Percentiles rank a stretch among this genome's conserved stretches.
phyloP scores from a whole-genome alignment of 192 early-diverging fungal genomes.

The Coemansia interrupta region DNA sequence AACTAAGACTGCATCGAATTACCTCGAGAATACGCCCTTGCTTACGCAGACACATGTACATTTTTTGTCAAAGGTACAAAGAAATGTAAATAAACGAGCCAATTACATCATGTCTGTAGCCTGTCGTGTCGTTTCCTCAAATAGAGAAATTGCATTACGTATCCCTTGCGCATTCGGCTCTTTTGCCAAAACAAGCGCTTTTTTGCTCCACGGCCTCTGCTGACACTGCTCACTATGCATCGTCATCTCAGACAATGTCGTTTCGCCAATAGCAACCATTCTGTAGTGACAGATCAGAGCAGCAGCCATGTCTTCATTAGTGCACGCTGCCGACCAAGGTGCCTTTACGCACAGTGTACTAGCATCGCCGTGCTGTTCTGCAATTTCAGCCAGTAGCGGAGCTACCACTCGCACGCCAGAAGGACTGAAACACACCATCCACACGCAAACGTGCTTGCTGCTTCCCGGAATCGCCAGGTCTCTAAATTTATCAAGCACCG shows the following conservation, averaged over 20 bases:
- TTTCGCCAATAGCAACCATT: slow-evolving; percentile 38
- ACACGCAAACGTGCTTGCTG: slow-evolving; percentile 4
- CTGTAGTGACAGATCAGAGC: neutral
- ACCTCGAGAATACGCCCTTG: neutral
- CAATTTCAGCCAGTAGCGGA: slow-evolving; percentile 17
- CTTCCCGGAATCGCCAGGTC: neutral
- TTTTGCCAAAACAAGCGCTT: slow-evolving; percentile 12
- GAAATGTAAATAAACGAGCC: neutral
- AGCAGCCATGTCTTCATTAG: no score
- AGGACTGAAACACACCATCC: slow-evolving; percentile 48
- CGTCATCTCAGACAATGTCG: slow-evolving; percentile 26
- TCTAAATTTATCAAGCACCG: slow-evolving; percentile 9
- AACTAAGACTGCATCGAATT: no score
- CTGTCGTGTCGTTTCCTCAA: neutral
- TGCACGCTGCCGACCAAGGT: no score
- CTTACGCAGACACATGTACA: no score
- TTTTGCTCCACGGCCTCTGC: neutral
- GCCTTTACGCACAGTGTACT: no score
- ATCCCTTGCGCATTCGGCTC: slow-evolving; percentile 25
- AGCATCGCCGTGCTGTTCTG: neutral
- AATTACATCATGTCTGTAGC: neutral
- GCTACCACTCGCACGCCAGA: slow-evolving; percentile 41
- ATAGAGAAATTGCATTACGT: slow-evolving; percentile 15
- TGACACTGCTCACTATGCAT: slow-evolving; percentile 1
- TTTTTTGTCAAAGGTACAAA: no score